Conservation (phyloP, 1,139 yeast genomes). For the Dujonia santamariae region DNA sequence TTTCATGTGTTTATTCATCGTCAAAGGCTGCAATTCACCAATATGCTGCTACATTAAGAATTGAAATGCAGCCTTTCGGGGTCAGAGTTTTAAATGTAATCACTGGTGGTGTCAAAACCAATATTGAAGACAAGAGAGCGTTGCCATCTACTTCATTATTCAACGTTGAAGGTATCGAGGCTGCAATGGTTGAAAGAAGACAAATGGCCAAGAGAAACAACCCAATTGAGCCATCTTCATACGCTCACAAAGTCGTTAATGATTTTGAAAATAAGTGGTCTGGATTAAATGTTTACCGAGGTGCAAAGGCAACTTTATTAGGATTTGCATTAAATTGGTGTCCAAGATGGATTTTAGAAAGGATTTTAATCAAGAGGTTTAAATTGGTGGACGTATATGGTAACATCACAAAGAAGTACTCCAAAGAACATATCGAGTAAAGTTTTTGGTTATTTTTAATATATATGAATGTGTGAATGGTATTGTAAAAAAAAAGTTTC, state of each 20-base stretch:
- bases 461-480: too few species aligned
- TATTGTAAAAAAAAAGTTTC: too few species aligned
- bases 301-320: conserved; percentile 44
- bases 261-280: conserved; percentile 37
- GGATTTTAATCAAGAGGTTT: conserved; percentile 44
- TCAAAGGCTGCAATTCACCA: conserved; percentile 77
- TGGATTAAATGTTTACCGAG: conserved; percentile 49
- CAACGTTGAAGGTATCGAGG: conserved; percentile 48
- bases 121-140: conserved; percentile 42
- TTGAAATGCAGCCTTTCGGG: conserved; percentile 71
- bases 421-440: conserved; percentile 16
- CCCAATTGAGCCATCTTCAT: conserved; percentile 58
- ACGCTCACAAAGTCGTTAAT: conserved; percentile 52
- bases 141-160: conserved; percentile 57
- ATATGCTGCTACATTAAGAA: conserved; percentile 58
- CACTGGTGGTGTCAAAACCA: conserved; percentile 45
- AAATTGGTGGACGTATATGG: conserved; percentile 32
- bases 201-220: conserved; percentile 57
- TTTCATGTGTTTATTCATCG: conserved; percentile 65
- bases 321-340: conserved; percentile 28
- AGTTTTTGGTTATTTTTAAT: too few species aligned
- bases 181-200: conserved; percentile 51
- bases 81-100: conserved; percentile 69
- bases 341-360: conserved; percentile 53
- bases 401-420: conserved; percentile 20